phyloP scores from a whole-genome alignment of 805 yeast genomes.

The Zygoascus tannicola region DNA sequence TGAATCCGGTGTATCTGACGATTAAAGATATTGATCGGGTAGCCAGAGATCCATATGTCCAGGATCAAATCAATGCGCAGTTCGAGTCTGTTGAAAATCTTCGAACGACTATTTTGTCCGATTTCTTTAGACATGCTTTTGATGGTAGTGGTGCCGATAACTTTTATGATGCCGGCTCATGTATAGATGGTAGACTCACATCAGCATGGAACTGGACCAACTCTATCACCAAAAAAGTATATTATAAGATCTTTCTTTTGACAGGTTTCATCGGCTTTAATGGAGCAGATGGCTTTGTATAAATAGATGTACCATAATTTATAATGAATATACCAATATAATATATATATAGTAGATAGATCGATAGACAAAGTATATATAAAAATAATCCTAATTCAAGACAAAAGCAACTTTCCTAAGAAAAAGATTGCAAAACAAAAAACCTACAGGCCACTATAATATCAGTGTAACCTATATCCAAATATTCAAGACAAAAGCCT shows the following conservation, averaged over 20 bases:
- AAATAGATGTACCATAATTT: no score
- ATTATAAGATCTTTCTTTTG: slow-evolving; percentile 51
- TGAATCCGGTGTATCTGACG: slow-evolving; percentile 61
- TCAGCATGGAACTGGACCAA: slow-evolving; percentile 82
- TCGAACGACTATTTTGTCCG: slow-evolving; percentile 36
- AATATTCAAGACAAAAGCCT: no score
- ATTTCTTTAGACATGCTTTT: slow-evolving; percentile 50
- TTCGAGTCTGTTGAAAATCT: slow-evolving; percentile 49
- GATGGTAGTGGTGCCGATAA: slow-evolving; percentile 82
- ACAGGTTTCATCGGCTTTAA: slow-evolving; percentile 70
- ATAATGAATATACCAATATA: no score
- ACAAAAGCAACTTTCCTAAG: no score
- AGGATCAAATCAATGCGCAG: slow-evolving; percentile 46
- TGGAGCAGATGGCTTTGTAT: slow-evolving; percentile 40
- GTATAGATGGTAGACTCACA: slow-evolving; percentile 75
- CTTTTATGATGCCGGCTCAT: slow-evolving; percentile 74
- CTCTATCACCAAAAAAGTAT: slow-evolving; percentile 55
- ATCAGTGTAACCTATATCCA: no score
- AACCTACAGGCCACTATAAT: no score
- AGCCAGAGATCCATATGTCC: slow-evolving; percentile 39
- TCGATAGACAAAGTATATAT: background rate
- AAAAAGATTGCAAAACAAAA: no score
- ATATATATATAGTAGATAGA: no score
- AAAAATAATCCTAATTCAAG: background rate
- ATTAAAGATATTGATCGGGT: slow-evolving; percentile 46